Base-by-base conservation (phyloP, 306 rosid genomes). In the Vicia faba region DNA sequence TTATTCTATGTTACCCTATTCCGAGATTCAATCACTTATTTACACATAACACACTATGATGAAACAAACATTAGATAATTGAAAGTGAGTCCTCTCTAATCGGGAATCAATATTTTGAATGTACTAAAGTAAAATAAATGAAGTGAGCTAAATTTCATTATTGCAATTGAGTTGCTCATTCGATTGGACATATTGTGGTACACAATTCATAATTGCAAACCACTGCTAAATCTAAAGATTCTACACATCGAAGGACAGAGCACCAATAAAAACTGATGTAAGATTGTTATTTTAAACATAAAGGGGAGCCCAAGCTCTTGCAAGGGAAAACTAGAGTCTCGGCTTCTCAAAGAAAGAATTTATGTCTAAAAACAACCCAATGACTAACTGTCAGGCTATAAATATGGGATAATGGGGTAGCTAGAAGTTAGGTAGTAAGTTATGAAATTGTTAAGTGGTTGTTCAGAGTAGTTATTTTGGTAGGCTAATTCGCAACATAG, bases 181-280 rank as follows among this genome's bases (percentile, higher is more conserved):
- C 20, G 40, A 53, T 20, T 28, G 45, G 35, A 33, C 48, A 44
- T 33, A 44, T 53, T 36, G 61, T 15, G 23, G 56, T 40, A 18
- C 43, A 44, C 23, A 43, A 71, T 71, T 69, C 66, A n/a, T 11
- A 69, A 66, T 36, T 48, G 43, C 41, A 61, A 29, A 48, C 61
- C 69, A 19, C 60, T 31, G 14, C 2, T 48, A 35, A 23, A 8
- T 46, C 46, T 59, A 70, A 20, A 44, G 59, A 59, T 70, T 35
- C 38, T 70, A 59, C 49, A 45, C 60, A 59, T 70, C 36, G 49
- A 46, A 70, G 49, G 35, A 15, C 20, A 35, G 64, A 59, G 64
- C 64, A 59, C n/a, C 64, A 35, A 60, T 5, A 35, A 60, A 44
- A 16, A 60, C 46, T 35, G 45, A 4, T 35, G 65, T 60, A 35